These are phyloP conservation scores for Syzygium malaccense DNA, from an alignment of 441 rosid species.

Conservation along the genomic window DNA sequence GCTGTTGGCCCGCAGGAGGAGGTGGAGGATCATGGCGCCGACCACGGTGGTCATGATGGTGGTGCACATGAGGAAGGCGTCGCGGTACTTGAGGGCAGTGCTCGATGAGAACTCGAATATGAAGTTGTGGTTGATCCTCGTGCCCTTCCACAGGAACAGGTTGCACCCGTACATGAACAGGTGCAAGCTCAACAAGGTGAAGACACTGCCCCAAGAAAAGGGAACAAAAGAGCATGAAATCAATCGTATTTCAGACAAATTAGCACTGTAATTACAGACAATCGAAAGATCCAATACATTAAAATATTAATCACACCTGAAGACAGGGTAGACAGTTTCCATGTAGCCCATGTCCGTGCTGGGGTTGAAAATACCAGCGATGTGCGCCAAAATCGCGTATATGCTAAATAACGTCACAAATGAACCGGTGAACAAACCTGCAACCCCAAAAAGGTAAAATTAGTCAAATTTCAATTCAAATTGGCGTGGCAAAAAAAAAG, in stretches of 20 bases:
- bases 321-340: slow-evolving; percentile 92
- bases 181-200: slow-evolving; percentile 89
- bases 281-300: neutral
- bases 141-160: slow-evolving; percentile 78
- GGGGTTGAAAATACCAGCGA: slow-evolving; percentile 73
- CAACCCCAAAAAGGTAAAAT: neutral
- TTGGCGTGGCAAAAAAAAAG: neutral
- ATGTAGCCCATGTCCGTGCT: slow-evolving; percentile 41
- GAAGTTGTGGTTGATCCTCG: slow-evolving; percentile 84
- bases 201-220: slow-evolving; percentile 45
- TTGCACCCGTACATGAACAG: slow-evolving; percentile 97
- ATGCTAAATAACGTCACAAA: slow-evolving; percentile 76
- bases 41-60: slow-evolving; percentile 91
- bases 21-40: slow-evolving; percentile 84
- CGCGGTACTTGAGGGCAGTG: slow-evolving; percentile 83
- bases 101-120: slow-evolving; percentile 76
- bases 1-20: slow-evolving; percentile 62
- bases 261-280: neutral
- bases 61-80: slow-evolving; percentile 83
- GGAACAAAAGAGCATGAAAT: neutral
- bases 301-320: slow-evolving; percentile 63
- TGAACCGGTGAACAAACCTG: slow-evolving; percentile 95
- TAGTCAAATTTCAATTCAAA: neutral
- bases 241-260: neutral
- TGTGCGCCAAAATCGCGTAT: slow-evolving; percentile 77